A percentile compares a stretch with the other conserved stretches of the same genome.
These are phyloP conservation scores for Penium margaritaceum DNA, from an alignment of 139 green algal genomes.

Conservation along the genomic window DNA sequence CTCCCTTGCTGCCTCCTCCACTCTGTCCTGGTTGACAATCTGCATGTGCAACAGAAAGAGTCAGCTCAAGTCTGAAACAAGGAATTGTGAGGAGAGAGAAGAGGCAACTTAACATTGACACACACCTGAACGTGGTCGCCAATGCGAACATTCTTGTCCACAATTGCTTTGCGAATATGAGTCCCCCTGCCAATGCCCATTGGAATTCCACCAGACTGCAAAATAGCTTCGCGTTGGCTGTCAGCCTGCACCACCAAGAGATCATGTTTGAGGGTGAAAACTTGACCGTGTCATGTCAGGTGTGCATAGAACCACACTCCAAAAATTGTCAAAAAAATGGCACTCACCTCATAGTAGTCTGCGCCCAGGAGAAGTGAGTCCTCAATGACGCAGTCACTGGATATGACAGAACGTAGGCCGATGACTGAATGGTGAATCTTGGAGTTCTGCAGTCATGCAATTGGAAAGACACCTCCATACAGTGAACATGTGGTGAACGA, in stretches of 20 bases:
- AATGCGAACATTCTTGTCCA: slow-evolving; percentile 48
- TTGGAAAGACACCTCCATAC: too few relatives aligned
- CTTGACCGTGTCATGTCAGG: too few relatives aligned
- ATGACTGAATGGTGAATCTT: slow-evolving; percentile 65
- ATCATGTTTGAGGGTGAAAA: too few relatives aligned
- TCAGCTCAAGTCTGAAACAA: too few relatives aligned
- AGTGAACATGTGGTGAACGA: too few relatives aligned
- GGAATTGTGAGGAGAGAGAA: too few relatives aligned
- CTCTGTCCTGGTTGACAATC: slow-evolving; percentile 63
- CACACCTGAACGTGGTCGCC: slow-evolving; percentile 42
- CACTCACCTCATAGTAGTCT: slow-evolving; percentile 61
- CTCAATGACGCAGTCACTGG: slow-evolving; percentile 55
- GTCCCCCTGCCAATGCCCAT: slow-evolving; percentile 44
- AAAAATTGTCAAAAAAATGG: too few relatives aligned
- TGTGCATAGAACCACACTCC: too few relatives aligned
- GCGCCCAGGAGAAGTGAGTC: slow-evolving; percentile 72
- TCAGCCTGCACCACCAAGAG: too few relatives aligned
- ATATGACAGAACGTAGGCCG: slow-evolving; percentile 68
- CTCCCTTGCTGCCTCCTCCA: slow-evolving; percentile 77
- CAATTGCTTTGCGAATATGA: slow-evolving; percentile 33
- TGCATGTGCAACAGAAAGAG: too few relatives aligned
- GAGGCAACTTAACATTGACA: too few relatives aligned
- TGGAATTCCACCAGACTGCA: slow-evolving; percentile 17
- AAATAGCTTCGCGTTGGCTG: neutral
- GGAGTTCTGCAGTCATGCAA: slow-evolving; percentile 46